These are phyloP conservation scores for Colletotrichum phormii DNA, from an alignment of 2,329 filamentous ascomycete species.

Conservation along the genomic window DNA sequence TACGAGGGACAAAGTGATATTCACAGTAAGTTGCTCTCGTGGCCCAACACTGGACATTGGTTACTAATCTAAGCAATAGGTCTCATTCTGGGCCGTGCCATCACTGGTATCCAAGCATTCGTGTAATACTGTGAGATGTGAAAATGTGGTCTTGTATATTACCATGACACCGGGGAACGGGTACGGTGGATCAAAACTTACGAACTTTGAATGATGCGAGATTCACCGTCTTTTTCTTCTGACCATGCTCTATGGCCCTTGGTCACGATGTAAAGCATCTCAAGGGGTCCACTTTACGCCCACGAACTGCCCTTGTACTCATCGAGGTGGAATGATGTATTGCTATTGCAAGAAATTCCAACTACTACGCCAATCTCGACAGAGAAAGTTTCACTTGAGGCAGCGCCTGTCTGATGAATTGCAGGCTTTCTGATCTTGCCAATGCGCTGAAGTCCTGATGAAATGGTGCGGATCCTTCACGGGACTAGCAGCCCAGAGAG, in stretches of 20 bases:
- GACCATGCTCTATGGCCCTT: not conserved
- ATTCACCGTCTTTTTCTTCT: not conserved
- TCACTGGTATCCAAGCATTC: conserved; percentile 84
- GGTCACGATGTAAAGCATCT: not conserved
- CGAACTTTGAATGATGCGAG: not conserved
- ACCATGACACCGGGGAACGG: not conserved
- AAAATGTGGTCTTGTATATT: not conserved
- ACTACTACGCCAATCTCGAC: too few species aligned
- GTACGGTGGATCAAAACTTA: not conserved
- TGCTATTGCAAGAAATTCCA: not conserved
- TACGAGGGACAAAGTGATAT: conserved; percentile 99
- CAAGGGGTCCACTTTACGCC: not conserved
- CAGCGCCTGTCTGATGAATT: not conserved
- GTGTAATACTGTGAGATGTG: conserved; percentile 55
- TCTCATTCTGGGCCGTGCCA: conserved; percentile 75
- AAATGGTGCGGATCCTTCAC: not conserved
- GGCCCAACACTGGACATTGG: not conserved
- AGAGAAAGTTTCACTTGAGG: too few species aligned
- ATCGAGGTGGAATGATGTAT: fast-evolving
- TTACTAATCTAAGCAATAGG: conserved; percentile 55
- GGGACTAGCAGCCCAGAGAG: not conserved
- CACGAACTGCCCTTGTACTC: not conserved
- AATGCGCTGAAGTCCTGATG: not conserved
- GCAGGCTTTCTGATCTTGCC: not conserved
- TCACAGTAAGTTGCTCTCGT: conserved; percentile 74